Conservation (phyloP, 345 rosid species). For the Citrus maxima region DNA sequence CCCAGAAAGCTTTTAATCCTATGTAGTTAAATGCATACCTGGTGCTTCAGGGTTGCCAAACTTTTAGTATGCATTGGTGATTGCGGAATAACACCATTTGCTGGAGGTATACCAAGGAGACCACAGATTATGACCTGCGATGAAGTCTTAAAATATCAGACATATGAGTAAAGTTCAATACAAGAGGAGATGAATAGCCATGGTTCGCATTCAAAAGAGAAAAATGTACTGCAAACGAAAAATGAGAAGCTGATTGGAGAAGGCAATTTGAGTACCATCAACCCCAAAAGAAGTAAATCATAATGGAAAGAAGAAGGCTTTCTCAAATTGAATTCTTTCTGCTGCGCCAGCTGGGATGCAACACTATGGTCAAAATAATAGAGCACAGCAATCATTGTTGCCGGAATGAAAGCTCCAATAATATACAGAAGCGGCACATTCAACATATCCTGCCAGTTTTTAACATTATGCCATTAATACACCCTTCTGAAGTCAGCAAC, state of each 20-base stretch:
- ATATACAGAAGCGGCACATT: conserved; percentile 79
- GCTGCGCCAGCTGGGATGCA: conserved; percentile 94
- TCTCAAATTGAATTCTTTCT: conserved; percentile 84
- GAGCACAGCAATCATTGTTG: conserved; percentile 91
- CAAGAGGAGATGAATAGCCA: conserved; percentile 3
- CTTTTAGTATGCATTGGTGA: conserved; percentile 90
- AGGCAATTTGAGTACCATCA: conserved; percentile 48
- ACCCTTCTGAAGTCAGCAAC: neutral
- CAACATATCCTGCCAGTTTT: conserved; percentile 68
- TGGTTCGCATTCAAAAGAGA: neutral
- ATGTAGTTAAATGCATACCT: conserved; percentile 33
- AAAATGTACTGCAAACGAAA: neutral
- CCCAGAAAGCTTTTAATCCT: neutral
- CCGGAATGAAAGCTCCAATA: conserved; percentile 84
- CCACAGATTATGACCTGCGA: conserved; percentile 70
- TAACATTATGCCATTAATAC: conserved; percentile 2
- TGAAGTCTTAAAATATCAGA: conserved; percentile 4
- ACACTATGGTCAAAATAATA: conserved; percentile 95
- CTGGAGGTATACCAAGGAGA: conserved; percentile 73
- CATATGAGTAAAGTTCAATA: conserved; percentile 3
- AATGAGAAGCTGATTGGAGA: conserved; percentile 3
- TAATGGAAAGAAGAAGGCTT: conserved; percentile 87
- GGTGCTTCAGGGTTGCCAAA: conserved; percentile 77
- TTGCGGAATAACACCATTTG: conserved; percentile 84
- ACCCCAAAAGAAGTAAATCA: conserved; percentile 86